phyloP scores from a whole-genome alignment of 371 early-diverging fungal genomes.

The Phascolomyces articulosus region DNA sequence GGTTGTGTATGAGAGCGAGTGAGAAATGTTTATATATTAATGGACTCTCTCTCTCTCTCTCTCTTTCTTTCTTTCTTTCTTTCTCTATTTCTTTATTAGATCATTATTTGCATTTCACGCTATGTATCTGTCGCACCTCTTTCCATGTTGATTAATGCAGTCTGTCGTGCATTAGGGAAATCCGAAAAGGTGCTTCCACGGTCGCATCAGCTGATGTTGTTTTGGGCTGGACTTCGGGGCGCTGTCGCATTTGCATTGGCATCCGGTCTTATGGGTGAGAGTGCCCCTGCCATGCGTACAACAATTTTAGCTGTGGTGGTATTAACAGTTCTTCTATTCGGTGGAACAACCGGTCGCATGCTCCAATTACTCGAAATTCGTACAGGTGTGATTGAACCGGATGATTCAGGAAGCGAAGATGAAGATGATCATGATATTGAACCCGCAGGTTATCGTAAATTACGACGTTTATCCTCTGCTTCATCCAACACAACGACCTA shows the following conservation, averaged over 20 bases:
- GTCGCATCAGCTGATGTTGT: constrained; percentile 90
- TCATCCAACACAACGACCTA: constrained; percentile 8
- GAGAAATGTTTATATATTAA: too few species aligned
- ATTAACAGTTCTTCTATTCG: constrained; percentile 85
- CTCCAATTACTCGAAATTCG: constrained; percentile 76
- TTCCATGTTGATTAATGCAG: constrained; percentile 75
- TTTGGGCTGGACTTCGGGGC: constrained; percentile 95
- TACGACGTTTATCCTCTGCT: constrained; percentile 22
- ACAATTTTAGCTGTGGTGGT: constrained; percentile 92
- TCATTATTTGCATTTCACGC: constrained; percentile 81
- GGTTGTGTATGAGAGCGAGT: too few species aligned
- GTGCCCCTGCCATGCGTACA: constrained; percentile 75
- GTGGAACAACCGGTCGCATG: constrained; percentile 85
- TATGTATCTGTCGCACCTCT: constrained; percentile 86
- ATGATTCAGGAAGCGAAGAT: constrained; percentile 56
- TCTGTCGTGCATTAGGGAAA: constrained; percentile 59
- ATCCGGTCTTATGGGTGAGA: constrained; percentile 75
- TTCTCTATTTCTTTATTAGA: constrained; percentile 16
- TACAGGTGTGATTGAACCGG: constrained; percentile 72
- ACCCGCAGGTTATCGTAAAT: constrained; percentile 14
- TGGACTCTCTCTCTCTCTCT: too few species aligned
- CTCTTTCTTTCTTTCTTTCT: too few species aligned
- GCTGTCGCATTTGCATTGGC: constrained; percentile 95
- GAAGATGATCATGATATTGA: constrained; percentile 58
- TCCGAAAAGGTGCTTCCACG: constrained; percentile 69